phyloP scores from a whole-genome alignment of 192 early-diverging fungal species.

The Coemansia sp. region DNA sequence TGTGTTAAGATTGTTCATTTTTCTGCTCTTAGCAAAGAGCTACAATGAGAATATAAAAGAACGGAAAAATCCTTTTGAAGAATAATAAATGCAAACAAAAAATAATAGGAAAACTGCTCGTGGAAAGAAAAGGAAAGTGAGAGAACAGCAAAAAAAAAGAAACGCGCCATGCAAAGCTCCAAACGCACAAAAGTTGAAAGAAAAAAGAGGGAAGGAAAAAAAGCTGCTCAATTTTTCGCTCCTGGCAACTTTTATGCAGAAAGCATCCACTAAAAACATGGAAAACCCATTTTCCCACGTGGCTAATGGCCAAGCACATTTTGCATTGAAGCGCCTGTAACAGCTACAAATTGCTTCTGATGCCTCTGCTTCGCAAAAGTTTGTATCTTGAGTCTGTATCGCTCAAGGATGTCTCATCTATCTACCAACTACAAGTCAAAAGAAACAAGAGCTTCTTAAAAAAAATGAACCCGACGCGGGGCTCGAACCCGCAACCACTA shows the following conservation, averaged over 20 bases:
- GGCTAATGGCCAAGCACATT: too few species aligned
- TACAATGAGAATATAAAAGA: background rate
- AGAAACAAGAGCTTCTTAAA: too few species aligned
- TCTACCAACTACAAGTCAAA: too few species aligned
- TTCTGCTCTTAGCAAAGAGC: background rate
- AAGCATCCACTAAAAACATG: background rate
- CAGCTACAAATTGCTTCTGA: too few species aligned
- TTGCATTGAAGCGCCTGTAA: too few species aligned
- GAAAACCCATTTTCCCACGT: too few species aligned
- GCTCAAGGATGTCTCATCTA: too few species aligned
- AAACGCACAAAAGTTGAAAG: background rate
- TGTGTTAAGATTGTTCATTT: slow-evolving; percentile 26
- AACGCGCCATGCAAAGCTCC: background rate
- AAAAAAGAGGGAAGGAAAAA: background rate
- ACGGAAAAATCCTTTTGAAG: too few species aligned
- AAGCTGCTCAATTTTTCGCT: background rate
- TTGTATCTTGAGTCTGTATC: too few species aligned
- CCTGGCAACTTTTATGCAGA: too few species aligned
- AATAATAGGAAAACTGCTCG: background rate
- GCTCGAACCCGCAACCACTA: slow-evolving; percentile 23
- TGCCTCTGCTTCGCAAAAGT: too few species aligned
- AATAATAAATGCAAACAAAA: background rate
- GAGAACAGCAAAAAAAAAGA: background rate
- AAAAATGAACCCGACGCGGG: slow-evolving; percentile 16
- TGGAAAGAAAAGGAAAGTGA: background rate